A percentile compares a stretch with the other conserved stretches of the same genome.
Evolutionary conservation across 169 alveolate genomes (phyloP).

Genomic region (Cryptosporidium felis): DNA sequence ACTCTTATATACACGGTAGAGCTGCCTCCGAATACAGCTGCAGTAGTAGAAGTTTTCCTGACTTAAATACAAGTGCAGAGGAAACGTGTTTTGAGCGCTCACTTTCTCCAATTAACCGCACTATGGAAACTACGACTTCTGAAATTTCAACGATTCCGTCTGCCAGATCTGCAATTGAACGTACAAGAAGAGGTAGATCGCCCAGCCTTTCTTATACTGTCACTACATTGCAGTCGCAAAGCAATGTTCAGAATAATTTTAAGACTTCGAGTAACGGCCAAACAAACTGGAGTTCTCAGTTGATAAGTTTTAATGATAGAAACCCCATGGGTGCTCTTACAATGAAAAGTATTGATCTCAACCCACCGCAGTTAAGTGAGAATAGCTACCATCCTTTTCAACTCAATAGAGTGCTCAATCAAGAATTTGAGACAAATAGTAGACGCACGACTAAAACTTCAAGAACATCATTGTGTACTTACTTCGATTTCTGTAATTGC

Average conservation of each 20-base stretch:
- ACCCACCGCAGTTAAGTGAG: conserved; percentile 50
- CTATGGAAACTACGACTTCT: conserved; percentile 28
- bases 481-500: conserved; percentile 35
- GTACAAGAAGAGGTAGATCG: conserved; percentile 62
- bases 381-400: not conserved
- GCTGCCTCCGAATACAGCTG: conserved; percentile 72
- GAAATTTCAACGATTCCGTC: conserved; percentile 69
- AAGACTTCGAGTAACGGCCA: not conserved
- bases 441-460: not conserved
- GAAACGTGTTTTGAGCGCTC: conserved; percentile 16
- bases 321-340: conserved; percentile 29
- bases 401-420: not conserved
- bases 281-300: not conserved
- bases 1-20: conserved; percentile 57
- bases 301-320: conserved; percentile 57
- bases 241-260: not conserved
- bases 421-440: not conserved
- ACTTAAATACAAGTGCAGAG: conserved; percentile 25
- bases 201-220: conserved; percentile 65
- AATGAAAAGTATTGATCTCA: conserved; percentile 49
- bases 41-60: conserved; percentile 50
- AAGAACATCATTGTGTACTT: conserved; percentile 51
- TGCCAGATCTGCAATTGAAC: conserved; percentile 43
- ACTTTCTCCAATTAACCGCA: conserved; percentile 37
- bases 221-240: conserved; percentile 42